Evolutionary conservation across 345 rosid species (phyloP), one percentile per base, ranked within the genome.

Genomic region (Salix dunnii): DNA sequence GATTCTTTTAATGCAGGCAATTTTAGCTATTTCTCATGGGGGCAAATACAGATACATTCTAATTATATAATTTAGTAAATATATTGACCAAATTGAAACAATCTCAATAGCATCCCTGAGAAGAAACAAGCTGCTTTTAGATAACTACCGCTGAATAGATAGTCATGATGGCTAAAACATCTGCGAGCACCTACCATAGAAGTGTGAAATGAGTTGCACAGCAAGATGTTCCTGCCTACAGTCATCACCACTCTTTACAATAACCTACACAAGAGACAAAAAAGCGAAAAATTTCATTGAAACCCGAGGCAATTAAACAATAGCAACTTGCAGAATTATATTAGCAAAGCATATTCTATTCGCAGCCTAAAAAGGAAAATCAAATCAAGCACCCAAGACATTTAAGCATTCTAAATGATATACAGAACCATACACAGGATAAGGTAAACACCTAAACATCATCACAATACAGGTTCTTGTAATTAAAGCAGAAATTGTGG

Each of bases 191-290:
- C 68, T 80, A 96, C 99, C 98, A 75, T 90, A 93, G 83, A 96
- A 96, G 86, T 96, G 99, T 85, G 97, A 89, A 83, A 96, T 92
- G 76, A 96, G 98, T 85, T 93, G 99, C 85, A 96, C 98, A 66
- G 98, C 98, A 80, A 93, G 98, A 85, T 96, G 99, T 86, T 96
- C 99, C 88, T 96, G 99, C 92, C 99, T 88, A 77, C 98, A 96
- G 76, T 96, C 99, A 86, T 96, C 98, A 38, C 98, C 99, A 74
- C 99, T 93, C 89, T 96, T 96, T 70, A 96, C 99, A 64, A 96
- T 96, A 81, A 93, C 90, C 97, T 91, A 65, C 63, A 86, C 23
- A 55, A 70, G 75, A 74, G 81, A 77, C 82, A 67, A 75, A 38
- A 30, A 66, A 46, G 48, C 46, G 75, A 71, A 42, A 5, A 35